These are phyloP conservation scores for Penicillium ochrochloron DNA, from an alignment of 495 filamentous ascomycete genomes.

Conservation along the genomic window DNA sequence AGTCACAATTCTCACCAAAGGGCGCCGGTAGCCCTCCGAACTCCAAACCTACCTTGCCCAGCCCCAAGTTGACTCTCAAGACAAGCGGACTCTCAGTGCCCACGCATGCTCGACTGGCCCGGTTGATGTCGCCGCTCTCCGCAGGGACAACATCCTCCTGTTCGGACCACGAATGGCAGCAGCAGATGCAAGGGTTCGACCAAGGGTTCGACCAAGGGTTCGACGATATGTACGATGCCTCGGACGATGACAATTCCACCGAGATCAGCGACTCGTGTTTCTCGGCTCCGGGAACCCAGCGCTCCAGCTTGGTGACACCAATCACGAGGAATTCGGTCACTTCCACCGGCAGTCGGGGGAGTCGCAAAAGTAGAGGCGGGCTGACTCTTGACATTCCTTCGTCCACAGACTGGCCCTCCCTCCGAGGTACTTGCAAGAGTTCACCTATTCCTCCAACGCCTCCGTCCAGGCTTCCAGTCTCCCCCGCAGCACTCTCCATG, in stretches of 20 bases:
- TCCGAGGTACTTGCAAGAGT: constrained; percentile 55
- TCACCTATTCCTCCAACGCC: constrained; percentile 80
- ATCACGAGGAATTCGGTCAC: constrained; percentile 44
- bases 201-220: constrained; percentile 58
- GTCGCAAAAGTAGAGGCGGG: constrained; percentile 50
- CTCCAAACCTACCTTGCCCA: constrained; percentile 25
- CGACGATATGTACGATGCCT: constrained; percentile 85
- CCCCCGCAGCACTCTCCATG: constrained; percentile 70
- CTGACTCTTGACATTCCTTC: constrained; percentile 77
- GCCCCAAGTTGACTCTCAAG: constrained; percentile 44
- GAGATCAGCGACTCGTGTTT: constrained; percentile 52
- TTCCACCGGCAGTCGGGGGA: constrained; percentile 38
- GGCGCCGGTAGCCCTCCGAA: constrained; percentile 14
- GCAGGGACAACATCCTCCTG: constrained; percentile 46
- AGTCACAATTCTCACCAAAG: constrained; percentile 35
- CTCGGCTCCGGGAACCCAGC: constrained; percentile 48
- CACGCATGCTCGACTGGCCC: constrained; percentile 34
- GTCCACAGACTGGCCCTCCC: constrained; percentile 60
- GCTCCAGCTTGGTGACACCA: constrained; percentile 45
- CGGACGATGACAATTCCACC: constrained; percentile 54
- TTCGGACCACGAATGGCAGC: constrained; percentile 52
- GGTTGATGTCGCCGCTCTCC: constrained; percentile 44
- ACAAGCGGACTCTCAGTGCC: constrained; percentile 41
- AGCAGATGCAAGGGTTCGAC: constrained; percentile 56
- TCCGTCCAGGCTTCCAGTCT: constrained; percentile 75